Conservation (phyloP, 176 grass and related monocot species). For the Elymus sibiricus region DNA sequence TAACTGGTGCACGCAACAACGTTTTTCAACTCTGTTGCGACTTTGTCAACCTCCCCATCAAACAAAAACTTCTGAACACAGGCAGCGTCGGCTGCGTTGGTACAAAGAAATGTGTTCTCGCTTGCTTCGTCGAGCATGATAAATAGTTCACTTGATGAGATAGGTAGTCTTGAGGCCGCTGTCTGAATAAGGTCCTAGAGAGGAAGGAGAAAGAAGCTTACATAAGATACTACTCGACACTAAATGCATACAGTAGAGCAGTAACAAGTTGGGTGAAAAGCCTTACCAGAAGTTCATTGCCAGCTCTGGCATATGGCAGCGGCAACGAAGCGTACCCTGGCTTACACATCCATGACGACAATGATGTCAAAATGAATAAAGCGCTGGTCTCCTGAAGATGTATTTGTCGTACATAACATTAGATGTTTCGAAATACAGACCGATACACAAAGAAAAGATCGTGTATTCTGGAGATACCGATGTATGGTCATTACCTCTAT, state of each 20-base stretch:
- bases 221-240: background rate
- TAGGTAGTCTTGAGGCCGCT: conserved; percentile 35
- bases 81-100: conserved; percentile 44
- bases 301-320: conserved; percentile 68
- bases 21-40: conserved; percentile 84
- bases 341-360: conserved; percentile 71
- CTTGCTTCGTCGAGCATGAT: conserved; percentile 80
- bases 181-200: conserved; percentile 69
- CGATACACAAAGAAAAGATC: background rate
- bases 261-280: background rate
- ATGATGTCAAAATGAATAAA: conserved; percentile 51
- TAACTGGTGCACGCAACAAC: conserved; percentile 69
- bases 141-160: conserved; percentile 81
- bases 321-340: conserved; percentile 73
- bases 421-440: conserved; percentile 10
- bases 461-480: background rate
- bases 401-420: conserved; percentile 7
- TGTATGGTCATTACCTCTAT: conserved; percentile 56
- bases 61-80: conserved; percentile 80
- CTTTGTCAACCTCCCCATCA: conserved; percentile 66
- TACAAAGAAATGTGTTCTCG: conserved; percentile 85
- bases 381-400: conserved; percentile 67
- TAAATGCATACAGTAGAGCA: background rate
- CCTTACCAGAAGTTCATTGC: conserved; percentile 70
- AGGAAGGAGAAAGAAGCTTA: conserved; percentile 9